These are phyloP conservation scores for Backusella psychrophila DNA, from an alignment of 192 early-diverging fungal species.

Conservation along the genomic window DNA sequence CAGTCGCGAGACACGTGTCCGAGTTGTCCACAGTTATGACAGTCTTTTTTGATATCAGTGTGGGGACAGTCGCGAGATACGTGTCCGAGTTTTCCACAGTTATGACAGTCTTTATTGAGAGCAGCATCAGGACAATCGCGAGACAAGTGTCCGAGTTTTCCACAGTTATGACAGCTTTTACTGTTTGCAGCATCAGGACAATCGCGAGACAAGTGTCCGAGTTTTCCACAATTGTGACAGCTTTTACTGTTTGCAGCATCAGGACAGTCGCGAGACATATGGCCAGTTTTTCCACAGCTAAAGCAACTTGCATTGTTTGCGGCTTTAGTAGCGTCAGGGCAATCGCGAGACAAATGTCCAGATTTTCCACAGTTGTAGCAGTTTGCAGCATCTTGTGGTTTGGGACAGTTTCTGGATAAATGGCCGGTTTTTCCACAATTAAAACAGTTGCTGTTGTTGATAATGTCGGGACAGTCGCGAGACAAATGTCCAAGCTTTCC, in stretches of 20 bases:
- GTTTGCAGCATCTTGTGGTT: conserved; percentile 31
- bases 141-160: conserved; percentile 21
- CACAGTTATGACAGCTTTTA: conserved; percentile 32
- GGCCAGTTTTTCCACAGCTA: conserved; percentile 26
- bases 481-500: conserved; percentile 40
- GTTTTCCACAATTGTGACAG: conserved; percentile 32
- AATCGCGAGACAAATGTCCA: conserved; percentile 55
- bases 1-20: conserved; percentile 38
- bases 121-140: conserved; percentile 28
- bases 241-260: conserved; percentile 17
- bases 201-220: conserved; percentile 27
- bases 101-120: conserved; percentile 22
- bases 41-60: conserved; percentile 22
- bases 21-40: conserved; percentile 46
- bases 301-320: conserved; percentile 32
- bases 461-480: conserved; percentile 31
- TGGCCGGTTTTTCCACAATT: conserved; percentile 44
- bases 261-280: conserved; percentile 31
- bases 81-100: conserved; percentile 28
- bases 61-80: conserved; percentile 30
- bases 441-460: conserved; percentile 39
- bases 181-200: conserved; percentile 20
- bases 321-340: conserved; percentile 26
- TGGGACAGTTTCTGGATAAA: conserved; percentile 27
- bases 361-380: conserved; percentile 48